phyloP scores from a whole-genome alignment of 2,329 filamentous ascomycete species.

The Arachnopeziza araneosa region DNA sequence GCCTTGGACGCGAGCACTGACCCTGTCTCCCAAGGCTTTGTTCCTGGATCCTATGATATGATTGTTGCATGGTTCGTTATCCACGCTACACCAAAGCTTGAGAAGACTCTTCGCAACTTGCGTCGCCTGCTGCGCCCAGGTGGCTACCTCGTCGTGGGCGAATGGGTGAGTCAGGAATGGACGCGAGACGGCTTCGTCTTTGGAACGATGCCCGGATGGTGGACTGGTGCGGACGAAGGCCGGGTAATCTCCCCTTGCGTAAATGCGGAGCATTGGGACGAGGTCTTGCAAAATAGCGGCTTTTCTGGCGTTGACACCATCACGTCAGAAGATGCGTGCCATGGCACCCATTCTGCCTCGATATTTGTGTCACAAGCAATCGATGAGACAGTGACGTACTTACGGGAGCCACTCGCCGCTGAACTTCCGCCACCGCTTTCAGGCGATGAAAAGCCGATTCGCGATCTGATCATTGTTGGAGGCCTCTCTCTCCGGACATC shows the following conservation, averaged over 20 bases:
- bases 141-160: conserved; percentile 6
- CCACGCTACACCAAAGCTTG: conserved; percentile 18
- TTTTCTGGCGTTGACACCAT: background rate
- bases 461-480: background rate
- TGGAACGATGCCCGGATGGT: background rate
- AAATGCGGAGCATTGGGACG: background rate
- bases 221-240: background rate
- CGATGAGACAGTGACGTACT: background rate
- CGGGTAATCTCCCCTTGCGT: background rate
- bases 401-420: background rate
- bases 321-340: background rate
- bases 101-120: background rate
- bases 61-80: conserved; percentile 25
- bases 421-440: background rate
- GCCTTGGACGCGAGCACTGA: conserved; percentile 32
- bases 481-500: too few species aligned
- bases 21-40: conserved; percentile 31
- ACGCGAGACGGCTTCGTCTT: background rate
- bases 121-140: background rate
- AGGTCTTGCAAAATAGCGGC: background rate
- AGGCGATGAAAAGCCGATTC: background rate
- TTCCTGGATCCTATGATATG: conserved; percentile 26
- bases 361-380: background rate
- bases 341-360: background rate
- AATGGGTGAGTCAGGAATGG: conserved; percentile 1